Evolutionary conservation across 2,329 filamentous ascomycete species (phyloP), one percentile per base, ranked within the genome.

Genomic region (Apiospora koreana): DNA sequence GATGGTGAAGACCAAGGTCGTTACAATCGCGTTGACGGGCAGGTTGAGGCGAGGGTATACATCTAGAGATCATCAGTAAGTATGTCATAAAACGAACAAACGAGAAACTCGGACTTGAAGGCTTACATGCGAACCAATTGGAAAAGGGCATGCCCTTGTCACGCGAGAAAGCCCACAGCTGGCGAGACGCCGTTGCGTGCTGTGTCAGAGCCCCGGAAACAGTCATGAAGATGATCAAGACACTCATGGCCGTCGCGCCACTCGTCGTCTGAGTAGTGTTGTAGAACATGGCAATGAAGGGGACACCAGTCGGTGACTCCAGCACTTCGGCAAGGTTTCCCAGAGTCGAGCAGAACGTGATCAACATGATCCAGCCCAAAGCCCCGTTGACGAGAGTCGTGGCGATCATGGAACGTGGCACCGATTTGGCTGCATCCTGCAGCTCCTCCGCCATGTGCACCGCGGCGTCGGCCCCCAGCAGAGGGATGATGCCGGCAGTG

Each of bases 371-470:
- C 65, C 75, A 75, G 38, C 31, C 73, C 21, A 75, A 69, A 9
- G 70, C 67, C 9, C 73, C 71, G 46, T 76, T 77, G 16, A 73
- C 25, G 12, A 76, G 12, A 31, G 73, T 73, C 1, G 72, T 73
- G 69, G 65, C 71, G 14, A 84, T 78, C 70, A 84, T 83, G 9
- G 80, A 78, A 43, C 73, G 75, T 9, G 82, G 82, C 2, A 84
- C 74, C 1, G 78, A 77, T 5, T 72, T 71, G 0, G 77, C 77
- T 0, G 82, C 80, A 65, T 83, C 76, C 42, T 76, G 74, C 25
- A 83, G 77, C 72, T 84, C 82, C 71, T 84, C 82, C 10, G 81
- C 74, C 77, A 81, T 79, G 72, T 81, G 78, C 7, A 80, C 77
- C 6, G 77, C 77, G 0, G 77, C 76, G 73, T 82, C 81, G 45